Evolutionary conservation across 2,329 filamentous ascomycete species (phyloP).

Genomic region (Lachnum nothofagi): DNA sequence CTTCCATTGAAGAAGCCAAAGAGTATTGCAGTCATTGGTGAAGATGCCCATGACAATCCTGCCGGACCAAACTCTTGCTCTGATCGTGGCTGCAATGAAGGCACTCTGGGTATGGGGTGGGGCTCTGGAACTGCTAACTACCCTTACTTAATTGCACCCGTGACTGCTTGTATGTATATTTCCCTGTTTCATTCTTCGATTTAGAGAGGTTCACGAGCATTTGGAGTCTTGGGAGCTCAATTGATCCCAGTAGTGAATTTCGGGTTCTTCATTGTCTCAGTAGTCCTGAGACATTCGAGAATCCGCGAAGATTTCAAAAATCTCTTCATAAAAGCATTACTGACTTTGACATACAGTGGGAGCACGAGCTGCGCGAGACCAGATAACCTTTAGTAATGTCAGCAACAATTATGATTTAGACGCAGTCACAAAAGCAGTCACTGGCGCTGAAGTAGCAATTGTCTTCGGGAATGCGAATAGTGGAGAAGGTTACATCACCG

Average conservation of each 20-base stretch:
- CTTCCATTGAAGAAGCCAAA: constrained; percentile 73
- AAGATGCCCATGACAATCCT: constrained; percentile 73
- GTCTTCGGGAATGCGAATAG: constrained; percentile 85
- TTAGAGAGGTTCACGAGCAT: too few relatives aligned
- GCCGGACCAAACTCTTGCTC: constrained; percentile 73
- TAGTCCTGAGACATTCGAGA: too few relatives aligned
- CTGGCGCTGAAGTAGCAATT: constrained; percentile 63
- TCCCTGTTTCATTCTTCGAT: too few relatives aligned
- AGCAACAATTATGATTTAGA: constrained; percentile 52
- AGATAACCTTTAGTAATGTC: constrained; percentile 59
- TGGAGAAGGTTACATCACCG: constrained; percentile 78
- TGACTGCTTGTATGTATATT: constrained; percentile 67
- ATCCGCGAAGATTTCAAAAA: too few relatives aligned
- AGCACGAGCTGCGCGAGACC: constrained; percentile 55
- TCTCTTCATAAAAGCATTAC: too few relatives aligned
- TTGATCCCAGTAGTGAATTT: too few relatives aligned
- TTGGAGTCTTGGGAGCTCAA: too few relatives aligned
- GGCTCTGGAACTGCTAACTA: constrained; percentile 70
- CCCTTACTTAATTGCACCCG: constrained; percentile 71
- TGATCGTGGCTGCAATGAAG: constrained; percentile 48
- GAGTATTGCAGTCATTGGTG: constrained; percentile 71
- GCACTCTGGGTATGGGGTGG: constrained; percentile 71
- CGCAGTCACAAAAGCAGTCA: constrained; percentile 58
- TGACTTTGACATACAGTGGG: too few relatives aligned
- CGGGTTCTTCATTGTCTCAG: too few relatives aligned